Evolutionary conservation across 306 rosid species (phyloP), one percentile per base, ranked within the genome.

Genomic region (Lablab purpureus): DNA sequence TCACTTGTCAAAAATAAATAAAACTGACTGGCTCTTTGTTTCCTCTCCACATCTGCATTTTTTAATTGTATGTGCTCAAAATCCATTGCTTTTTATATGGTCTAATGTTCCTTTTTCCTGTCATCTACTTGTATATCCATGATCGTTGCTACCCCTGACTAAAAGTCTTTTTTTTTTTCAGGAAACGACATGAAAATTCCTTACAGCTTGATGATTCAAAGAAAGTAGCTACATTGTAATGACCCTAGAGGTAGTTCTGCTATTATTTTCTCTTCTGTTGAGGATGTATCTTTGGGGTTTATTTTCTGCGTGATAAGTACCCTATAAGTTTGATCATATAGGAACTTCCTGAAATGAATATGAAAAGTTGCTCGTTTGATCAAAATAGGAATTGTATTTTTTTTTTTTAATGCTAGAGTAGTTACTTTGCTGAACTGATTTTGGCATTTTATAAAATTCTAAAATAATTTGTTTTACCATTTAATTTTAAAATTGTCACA

Each of bases 121-220:
- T 76, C 58, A 47, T 21, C 11, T 82, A 49, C 14, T 18, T 62
- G 32, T 62, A 19, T 45, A 22, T 12, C 10, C 4, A 45, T 28
- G 51, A 49, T 17, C 45, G 17, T 78, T 23, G 19, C 52, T 23
- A 74, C 43, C 73, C 43, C 73, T 63, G 78, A 69, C 56, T 74
- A 59, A 4, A 43, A 43, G 41, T 27, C 40, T 54, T 81, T 10
- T 15, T 83, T 73, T 28, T 56, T 28, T 84, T 70, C 85, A 91
- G 97, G 87, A 76, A 85, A 74, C 63, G 73, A 65, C 62, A 30
- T 27, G 79, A 81, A 47, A 79, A 55, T 8, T 62, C 81, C 66
- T 19, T 67, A 46, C 80, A 27, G 47, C 69, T 32, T 67, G 86
- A 81, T 79, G 74, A 18, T 30, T 73, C 80, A 69, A 84, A 84